These are phyloP conservation scores for Trichomonascus vanleenenianus DNA, from an alignment of 805 yeast species.

Conservation along the genomic window DNA sequence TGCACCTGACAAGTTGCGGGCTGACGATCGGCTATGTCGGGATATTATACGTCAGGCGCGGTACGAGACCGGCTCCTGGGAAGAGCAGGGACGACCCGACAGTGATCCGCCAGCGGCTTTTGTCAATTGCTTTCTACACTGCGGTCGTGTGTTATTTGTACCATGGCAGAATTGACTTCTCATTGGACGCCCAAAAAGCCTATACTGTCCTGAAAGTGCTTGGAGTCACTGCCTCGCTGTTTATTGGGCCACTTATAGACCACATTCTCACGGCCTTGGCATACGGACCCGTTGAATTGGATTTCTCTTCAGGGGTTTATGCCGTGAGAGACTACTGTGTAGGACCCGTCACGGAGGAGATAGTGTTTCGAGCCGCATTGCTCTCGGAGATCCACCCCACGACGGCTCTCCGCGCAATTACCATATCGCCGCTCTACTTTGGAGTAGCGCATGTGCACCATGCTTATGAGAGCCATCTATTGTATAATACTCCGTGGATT, in stretches of 20 bases:
- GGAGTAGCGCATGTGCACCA: slow-evolving; percentile 79
- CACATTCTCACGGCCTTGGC: slow-evolving; percentile 22
- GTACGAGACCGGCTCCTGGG: slow-evolving; percentile 18
- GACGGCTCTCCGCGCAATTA: slow-evolving; percentile 25
- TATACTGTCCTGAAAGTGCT: slow-evolving; percentile 5
- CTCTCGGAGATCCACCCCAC: slow-evolving; percentile 20
- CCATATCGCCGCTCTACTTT: slow-evolving; percentile 54
- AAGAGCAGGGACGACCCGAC: slow-evolving; percentile 16
- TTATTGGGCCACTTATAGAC: slow-evolving; percentile 42
- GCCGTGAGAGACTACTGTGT: slow-evolving; percentile 51
- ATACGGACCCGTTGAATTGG: slow-evolving; percentile 8
- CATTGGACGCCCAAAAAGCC: neutral
- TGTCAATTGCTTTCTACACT: slow-evolving; percentile 25
- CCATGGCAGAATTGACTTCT: neutral
- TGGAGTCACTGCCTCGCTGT: slow-evolving; percentile 34
- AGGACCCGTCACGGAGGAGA: slow-evolving; percentile 77
- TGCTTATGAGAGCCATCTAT: slow-evolving; percentile 40
- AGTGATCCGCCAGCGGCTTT: slow-evolving; percentile 20
- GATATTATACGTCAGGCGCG: slow-evolving; percentile 13
- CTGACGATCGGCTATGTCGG: slow-evolving; percentile 21
- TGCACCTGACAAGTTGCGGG: neutral
- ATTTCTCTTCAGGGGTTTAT: slow-evolving; percentile 24
- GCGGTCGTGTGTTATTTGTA: neutral
- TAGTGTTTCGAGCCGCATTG: slow-evolving; percentile 52
- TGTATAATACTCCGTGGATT: slow-evolving; percentile 10